Conservation (phyloP, 441 rosid species). For the Erodium texanum region DNA sequence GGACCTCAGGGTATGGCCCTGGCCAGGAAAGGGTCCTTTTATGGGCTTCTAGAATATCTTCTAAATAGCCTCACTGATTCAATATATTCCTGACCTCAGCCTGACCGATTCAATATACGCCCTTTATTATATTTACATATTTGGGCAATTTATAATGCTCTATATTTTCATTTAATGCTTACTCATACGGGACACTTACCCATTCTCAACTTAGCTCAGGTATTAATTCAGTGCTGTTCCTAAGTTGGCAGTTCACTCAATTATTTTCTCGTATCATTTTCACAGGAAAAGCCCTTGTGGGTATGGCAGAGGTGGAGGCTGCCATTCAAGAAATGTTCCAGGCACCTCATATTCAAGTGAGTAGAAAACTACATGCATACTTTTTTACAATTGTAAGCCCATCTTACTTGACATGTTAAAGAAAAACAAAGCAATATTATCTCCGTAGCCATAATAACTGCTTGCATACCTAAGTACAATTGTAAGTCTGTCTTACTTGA, state of each 20-base stretch:
- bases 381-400: neutral
- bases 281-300: slow-evolving; percentile 52
- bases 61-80: neutral
- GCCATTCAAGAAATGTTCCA: slow-evolving; percentile 98
- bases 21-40: too few species aligned
- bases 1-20: too few species aligned
- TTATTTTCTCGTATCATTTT: slow-evolving; percentile 16
- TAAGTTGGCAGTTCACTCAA: neutral
- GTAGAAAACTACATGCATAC: slow-evolving; percentile 20
- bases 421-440: too few species aligned
- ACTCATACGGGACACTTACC: neutral
- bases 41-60: too few species aligned
- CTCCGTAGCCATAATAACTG: too few species aligned
- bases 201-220: neutral
- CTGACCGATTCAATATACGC: neutral
- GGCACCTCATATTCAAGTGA: slow-evolving; percentile 95
- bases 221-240: neutral
- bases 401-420: too few species aligned
- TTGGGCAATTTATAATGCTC: neutral
- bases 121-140: neutral
- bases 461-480: too few species aligned
- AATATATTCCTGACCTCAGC: neutral
- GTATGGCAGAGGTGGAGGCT: slow-evolving; percentile 77
- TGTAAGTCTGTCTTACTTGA: too few species aligned
- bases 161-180: neutral